Percentiles rank a stretch among this genome's conserved stretches.
Conservation (phyloP, 208 protist species). For the Trypanosoma lewisi region DNA sequence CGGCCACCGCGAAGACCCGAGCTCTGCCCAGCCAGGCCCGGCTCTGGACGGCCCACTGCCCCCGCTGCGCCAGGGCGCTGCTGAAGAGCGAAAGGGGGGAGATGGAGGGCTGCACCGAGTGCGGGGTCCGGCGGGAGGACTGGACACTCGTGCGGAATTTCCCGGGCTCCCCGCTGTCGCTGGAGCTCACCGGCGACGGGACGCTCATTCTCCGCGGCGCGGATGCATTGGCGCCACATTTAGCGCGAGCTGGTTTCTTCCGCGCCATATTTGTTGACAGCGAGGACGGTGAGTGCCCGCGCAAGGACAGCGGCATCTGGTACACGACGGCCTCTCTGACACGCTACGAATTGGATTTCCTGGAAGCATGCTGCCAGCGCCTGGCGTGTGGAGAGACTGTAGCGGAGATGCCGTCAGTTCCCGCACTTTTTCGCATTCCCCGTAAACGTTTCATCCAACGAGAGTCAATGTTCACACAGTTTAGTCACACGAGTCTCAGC, state of each 20-base stretch:
- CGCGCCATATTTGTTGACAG: conserved; percentile 46
- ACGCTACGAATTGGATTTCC: conserved; percentile 82
- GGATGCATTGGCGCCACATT: conserved; percentile 64
- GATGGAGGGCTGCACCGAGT: conserved; percentile 41
- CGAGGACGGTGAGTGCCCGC: neutral
- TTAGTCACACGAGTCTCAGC: conserved; percentile 10
- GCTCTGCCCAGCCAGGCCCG: conserved; percentile 69
- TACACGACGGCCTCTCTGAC: conserved; percentile 50
- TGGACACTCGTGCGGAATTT: conserved; percentile 74
- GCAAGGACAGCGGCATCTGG: conserved; percentile 51
- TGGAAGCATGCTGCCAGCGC: conserved; percentile 82
- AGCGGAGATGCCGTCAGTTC: conserved; percentile 51
- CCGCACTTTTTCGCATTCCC: conserved; percentile 75
- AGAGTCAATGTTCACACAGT: conserved; percentile 3
- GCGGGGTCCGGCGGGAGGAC: conserved; percentile 34
- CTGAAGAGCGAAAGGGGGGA: conserved; percentile 57
- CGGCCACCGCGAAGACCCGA: conserved; percentile 28
- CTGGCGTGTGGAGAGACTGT: conserved; percentile 53
- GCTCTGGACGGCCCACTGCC: conserved; percentile 76
- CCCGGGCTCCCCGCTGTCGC: conserved; percentile 33
- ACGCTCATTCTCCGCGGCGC: conserved; percentile 72
- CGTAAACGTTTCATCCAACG: conserved; percentile 28
- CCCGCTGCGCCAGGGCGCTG: conserved; percentile 39
- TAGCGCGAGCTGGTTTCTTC: conserved; percentile 71
- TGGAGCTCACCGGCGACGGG: conserved; percentile 79